Base-by-base conservation (phyloP, 228 moss, liverwort and hornwort species). In the Sphagnum magellanicum region DNA sequence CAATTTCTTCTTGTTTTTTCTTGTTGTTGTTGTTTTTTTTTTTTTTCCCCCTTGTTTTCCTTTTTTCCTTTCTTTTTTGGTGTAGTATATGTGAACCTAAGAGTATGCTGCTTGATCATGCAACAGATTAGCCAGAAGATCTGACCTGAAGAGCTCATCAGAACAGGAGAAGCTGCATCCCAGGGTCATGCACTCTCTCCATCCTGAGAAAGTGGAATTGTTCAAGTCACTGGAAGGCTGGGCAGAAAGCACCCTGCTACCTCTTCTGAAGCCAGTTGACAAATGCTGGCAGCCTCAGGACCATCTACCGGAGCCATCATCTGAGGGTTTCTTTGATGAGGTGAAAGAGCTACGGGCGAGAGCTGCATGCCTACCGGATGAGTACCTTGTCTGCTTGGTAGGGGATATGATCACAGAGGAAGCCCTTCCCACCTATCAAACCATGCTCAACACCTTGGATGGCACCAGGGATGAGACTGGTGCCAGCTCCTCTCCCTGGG, bases 261-360 rank as follows among this genome's bases (percentile, higher is more conserved):
- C 84, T 15, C 75, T 73, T 51, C 65, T 84, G 63, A 84, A 84
- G 60, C 84, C 84, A 6, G 84, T 84, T 63, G 84, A 84, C 72
- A 78, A 78, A 73, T 84, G 78, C 68, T 84, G 84, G 84, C 84
- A 84, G 65, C 84, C 84, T 0, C 84, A 84, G 65, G 84, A 84
- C 68, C 78, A 68, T 32, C 73, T 84, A 10, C 84, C 84, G 3
- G 78, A 84, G 48, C 73, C 84, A 0, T 66, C 84, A n/a, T 73
- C 84, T 6, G 81, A 84, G 66, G 80, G 77, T 62, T 84, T 84
- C 59, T 52, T 84, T 71, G 84, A 84, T 50, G 77, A 84, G 68
- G 69, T 84, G 5, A 75, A 75, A 60, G 84, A 81, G 63, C 78
- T 84, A 5, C 75, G 84, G 14, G 75, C 77, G 73, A 73, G 84